Conservation (phyloP, 768 basidiomycete species). For the Terana coerulea region DNA sequence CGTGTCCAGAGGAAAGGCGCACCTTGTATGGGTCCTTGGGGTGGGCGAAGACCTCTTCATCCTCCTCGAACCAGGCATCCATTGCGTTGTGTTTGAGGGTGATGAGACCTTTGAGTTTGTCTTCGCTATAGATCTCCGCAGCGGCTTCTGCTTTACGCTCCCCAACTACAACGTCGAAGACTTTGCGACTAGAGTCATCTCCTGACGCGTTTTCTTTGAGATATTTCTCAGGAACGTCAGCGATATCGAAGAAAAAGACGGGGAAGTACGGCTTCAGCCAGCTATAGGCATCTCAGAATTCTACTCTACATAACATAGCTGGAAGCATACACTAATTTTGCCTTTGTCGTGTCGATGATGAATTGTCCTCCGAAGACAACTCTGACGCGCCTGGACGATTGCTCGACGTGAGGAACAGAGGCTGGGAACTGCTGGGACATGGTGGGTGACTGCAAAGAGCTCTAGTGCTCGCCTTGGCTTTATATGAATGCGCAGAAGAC, state of each 20-base stretch:
- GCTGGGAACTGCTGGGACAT: slow-evolving; percentile 21
- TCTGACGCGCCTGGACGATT: slow-evolving; percentile 46
- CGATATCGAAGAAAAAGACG: slow-evolving; percentile 46
- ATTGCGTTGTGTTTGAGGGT: slow-evolving; percentile 46
- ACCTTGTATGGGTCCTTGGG: slow-evolving; percentile 73
- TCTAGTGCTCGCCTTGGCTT: no score
- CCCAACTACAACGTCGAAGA: slow-evolving; percentile 47
- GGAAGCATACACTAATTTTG: slow-evolving; percentile 56
- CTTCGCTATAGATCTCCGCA: slow-evolving; percentile 32
- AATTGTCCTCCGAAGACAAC: slow-evolving; percentile 48
- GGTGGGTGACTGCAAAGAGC: neutral
- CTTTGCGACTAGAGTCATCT: slow-evolving; percentile 29
- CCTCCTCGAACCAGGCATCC: slow-evolving; percentile 70
- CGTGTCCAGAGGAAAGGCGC: neutral
- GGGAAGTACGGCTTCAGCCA: slow-evolving; percentile 58
- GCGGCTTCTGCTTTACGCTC: slow-evolving; percentile 36
- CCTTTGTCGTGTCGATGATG: slow-evolving; percentile 51
- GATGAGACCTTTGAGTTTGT: slow-evolving; percentile 42
- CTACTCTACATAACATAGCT: neutral
- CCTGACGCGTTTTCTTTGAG: slow-evolving; percentile 25
- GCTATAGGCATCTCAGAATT: slow-evolving; percentile 24
- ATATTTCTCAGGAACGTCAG: slow-evolving; percentile 42
- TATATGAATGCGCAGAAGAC: no score
- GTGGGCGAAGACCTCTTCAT: slow-evolving; percentile 56
- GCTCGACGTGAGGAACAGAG: slow-evolving; percentile 43